Evolutionary conservation across 371 early-diverging fungal genomes (phyloP).

Genomic region (Apophysomyces trapeziformis): DNA sequence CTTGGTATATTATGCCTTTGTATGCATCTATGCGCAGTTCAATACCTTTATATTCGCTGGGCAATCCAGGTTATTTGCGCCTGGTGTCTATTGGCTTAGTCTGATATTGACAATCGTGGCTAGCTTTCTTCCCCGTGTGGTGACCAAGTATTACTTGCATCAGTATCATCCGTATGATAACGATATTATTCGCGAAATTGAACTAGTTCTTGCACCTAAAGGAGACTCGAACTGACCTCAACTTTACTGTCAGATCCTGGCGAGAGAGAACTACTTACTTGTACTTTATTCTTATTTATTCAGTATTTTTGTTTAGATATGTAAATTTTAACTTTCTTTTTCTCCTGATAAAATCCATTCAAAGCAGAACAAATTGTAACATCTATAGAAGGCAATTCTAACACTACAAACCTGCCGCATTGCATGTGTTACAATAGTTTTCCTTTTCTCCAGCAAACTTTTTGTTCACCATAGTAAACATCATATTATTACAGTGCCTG

Average conservation of each 20-base stretch:
- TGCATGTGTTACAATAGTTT: too few species aligned
- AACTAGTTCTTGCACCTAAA: conserved; percentile 25
- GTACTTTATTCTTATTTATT: too few species aligned
- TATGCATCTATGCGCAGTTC: conserved; percentile 51
- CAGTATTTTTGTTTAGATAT: too few species aligned
- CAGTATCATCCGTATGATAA: conserved; percentile 65
- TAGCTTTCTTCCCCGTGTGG: conserved; percentile 57
- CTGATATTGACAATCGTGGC: conserved; percentile 52
- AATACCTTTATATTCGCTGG: conserved; percentile 47
- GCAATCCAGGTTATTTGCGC: conserved; percentile 50
- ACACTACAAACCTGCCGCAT: too few species aligned
- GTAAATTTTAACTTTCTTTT: too few species aligned
- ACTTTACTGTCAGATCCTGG: neutral
- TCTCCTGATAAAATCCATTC: too few species aligned
- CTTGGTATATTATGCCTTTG: conserved; percentile 51
- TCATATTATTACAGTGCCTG: too few species aligned
- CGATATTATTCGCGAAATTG: conserved; percentile 68
- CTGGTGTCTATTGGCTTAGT: conserved; percentile 58
- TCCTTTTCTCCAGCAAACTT: too few species aligned
- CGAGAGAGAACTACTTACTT: neutral
- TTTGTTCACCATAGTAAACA: too few species aligned
- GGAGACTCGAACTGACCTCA: neutral
- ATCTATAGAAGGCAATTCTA: too few species aligned
- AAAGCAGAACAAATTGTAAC: too few species aligned
- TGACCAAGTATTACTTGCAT: conserved; percentile 48